Conservation (phyloP, 1,284 basidiomycete genomes). For the Anthracocystis panici-leucophaei region DNA sequence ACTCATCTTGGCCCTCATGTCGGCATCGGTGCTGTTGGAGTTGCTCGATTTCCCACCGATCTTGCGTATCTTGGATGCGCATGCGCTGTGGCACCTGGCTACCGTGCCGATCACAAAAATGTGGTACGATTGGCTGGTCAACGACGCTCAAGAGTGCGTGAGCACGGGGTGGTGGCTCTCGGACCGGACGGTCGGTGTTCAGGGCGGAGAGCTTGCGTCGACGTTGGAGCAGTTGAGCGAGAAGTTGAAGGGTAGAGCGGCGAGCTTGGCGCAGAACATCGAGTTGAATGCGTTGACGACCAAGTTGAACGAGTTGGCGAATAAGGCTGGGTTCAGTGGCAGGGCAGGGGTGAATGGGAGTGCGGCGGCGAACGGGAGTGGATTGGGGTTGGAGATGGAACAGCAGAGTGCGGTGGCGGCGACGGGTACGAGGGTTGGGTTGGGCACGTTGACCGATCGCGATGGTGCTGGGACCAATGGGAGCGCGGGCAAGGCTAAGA, state of each 20-base stretch:
- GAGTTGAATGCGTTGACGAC: slow-evolving; percentile 55
- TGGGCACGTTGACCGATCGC: slow-evolving; percentile 18
- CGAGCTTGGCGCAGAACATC: slow-evolving; percentile 48
- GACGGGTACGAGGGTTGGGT: slow-evolving; percentile 18
- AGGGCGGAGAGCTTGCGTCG: slow-evolving; percentile 16
- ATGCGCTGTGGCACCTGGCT: slow-evolving; percentile 91
- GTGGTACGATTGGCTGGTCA: slow-evolving; percentile 76
- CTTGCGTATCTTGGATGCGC: slow-evolving; percentile 84
- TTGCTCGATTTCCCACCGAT: slow-evolving; percentile 89
- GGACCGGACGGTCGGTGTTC: slow-evolving; percentile 20
- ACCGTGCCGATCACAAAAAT: slow-evolving; percentile 82
- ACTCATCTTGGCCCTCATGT: slow-evolving; percentile 77
- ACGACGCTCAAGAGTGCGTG: slow-evolving; percentile 65
- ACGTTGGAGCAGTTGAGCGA: slow-evolving; percentile 43
- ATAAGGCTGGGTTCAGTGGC: slow-evolving; percentile 49
- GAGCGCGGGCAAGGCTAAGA: slow-evolving; percentile 17
- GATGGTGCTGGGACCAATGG: slow-evolving; percentile 13
- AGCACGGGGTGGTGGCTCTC: slow-evolving; percentile 57
- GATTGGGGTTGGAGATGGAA: slow-evolving; percentile 24
- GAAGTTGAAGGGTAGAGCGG: slow-evolving; percentile 43
- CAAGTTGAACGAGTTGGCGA: slow-evolving; percentile 56
- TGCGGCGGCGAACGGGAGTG: not conserved
- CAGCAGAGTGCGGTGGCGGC: slow-evolving; percentile 3
- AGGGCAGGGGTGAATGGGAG: slow-evolving; percentile 6
- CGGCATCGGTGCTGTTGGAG: slow-evolving; percentile 83